phyloP scores from a whole-genome alignment of 805 yeast genomes.

The Wilhelminamyces savonicus region DNA sequence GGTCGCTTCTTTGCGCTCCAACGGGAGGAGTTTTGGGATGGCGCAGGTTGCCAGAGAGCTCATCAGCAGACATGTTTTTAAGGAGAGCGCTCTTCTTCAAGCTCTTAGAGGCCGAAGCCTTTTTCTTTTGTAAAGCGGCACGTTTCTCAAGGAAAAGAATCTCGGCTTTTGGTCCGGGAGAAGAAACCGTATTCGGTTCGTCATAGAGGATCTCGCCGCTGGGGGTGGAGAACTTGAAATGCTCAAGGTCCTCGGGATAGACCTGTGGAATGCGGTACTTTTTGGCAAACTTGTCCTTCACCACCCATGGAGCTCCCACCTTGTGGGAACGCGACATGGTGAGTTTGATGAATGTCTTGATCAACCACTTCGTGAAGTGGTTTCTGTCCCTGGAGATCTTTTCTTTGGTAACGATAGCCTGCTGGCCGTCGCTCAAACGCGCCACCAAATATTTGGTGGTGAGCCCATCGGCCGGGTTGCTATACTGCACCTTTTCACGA shows the following conservation, averaged over 20 bases:
- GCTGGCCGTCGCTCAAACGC: conserved; percentile 45
- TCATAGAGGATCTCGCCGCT: conserved; percentile 22
- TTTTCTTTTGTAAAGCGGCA: no score
- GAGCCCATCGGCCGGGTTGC: conserved; percentile 34
- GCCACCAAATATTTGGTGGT: conserved; percentile 64
- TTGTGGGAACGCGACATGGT: conserved; percentile 71
- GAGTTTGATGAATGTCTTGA: conserved; percentile 82
- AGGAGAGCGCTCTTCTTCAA: no score
- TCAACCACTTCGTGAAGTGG: conserved; percentile 81
- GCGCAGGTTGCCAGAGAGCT: no score
- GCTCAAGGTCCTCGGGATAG: conserved; percentile 49
- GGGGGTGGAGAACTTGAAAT: conserved; percentile 24
- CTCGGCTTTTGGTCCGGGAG: background rate
- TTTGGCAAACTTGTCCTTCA: conserved; percentile 68
- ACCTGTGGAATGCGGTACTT: conserved; percentile 60
- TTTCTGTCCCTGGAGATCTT: conserved; percentile 79
- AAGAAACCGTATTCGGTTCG: conserved; percentile 1
- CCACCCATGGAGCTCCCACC: conserved; percentile 95
- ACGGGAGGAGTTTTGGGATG: no score
- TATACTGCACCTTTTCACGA: conserved; percentile 80
- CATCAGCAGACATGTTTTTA: no score
- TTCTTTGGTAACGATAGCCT: conserved; percentile 64
- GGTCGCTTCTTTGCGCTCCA: no score
- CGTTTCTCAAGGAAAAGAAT: no score
- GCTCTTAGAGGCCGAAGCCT: no score